Percentiles rank a stretch among this genome's conserved stretches.
phyloP scores from a whole-genome alignment of 176 grass and related monocot species.

The Pontederia crassipes region DNA sequence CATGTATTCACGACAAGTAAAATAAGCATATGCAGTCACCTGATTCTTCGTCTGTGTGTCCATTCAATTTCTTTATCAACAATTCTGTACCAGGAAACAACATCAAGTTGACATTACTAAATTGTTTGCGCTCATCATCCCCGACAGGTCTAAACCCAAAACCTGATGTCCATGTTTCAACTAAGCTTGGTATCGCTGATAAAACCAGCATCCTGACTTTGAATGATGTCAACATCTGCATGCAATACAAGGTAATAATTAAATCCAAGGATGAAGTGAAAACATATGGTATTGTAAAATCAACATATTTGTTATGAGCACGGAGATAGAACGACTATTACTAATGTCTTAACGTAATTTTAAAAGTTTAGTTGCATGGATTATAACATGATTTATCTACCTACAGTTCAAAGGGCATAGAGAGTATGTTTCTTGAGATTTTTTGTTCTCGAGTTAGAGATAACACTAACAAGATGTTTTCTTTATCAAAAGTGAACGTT shows the following conservation, averaged over 20 bases:
- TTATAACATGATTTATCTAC: too few species aligned
- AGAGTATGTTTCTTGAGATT: too few species aligned
- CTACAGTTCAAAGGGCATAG: too few species aligned
- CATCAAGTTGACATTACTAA: slow-evolving; percentile 75
- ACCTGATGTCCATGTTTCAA: slow-evolving; percentile 86
- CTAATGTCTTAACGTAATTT: too few species aligned
- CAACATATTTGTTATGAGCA: too few species aligned
- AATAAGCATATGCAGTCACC: slow-evolving; percentile 31
- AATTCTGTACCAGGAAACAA: slow-evolving; percentile 79
- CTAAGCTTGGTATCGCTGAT: slow-evolving; percentile 81
- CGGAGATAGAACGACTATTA: too few species aligned
- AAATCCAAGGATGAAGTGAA: slow-evolving; percentile 1
- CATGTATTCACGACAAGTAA: not conserved
- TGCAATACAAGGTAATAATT: not conserved
- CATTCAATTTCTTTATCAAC: slow-evolving; percentile 72
- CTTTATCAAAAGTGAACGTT: too few species aligned
- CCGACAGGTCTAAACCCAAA: slow-evolving; percentile 87
- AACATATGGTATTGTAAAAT: too few species aligned
- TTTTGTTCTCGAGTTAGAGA: too few species aligned
- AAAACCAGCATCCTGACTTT: slow-evolving; percentile 75
- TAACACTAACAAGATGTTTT: too few species aligned
- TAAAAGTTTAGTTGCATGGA: too few species aligned
- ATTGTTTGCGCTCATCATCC: slow-evolving; percentile 55
- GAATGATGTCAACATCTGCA: slow-evolving; percentile 80
- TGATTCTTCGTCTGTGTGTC: slow-evolving; percentile 33